These are phyloP conservation scores for Beauveria sp. DNA, from an alignment of 2,329 filamentous ascomycete genomes.

Conservation along the genomic window DNA sequence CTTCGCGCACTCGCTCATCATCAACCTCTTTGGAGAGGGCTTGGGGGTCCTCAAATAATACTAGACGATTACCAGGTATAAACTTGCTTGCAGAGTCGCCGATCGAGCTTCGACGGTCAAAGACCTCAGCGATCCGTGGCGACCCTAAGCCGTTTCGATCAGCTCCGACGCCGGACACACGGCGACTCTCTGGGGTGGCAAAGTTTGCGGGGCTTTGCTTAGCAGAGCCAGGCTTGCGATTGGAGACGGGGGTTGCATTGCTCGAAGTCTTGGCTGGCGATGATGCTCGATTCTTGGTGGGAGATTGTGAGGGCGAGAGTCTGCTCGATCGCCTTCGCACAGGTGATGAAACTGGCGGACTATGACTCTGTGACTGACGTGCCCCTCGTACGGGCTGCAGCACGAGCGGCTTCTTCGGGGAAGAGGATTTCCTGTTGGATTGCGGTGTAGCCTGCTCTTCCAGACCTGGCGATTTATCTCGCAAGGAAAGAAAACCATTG, in stretches of 20 bases:
- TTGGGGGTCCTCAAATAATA: slow-evolving; percentile 60
- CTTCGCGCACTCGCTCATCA: slow-evolving; percentile 49
- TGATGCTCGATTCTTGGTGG: neutral
- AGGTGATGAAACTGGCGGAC: neutral
- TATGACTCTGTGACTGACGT: neutral
- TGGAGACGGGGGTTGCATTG: neutral
- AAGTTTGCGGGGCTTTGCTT: neutral
- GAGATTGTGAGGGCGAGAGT: neutral
- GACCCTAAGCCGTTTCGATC: slow-evolving; percentile 68
- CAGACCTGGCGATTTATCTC: slow-evolving; percentile 26
- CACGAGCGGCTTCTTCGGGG: slow-evolving; percentile 18
- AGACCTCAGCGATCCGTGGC: slow-evolving; percentile 61
- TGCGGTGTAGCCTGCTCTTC: slow-evolving; percentile 8
- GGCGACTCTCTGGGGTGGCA: slow-evolving; percentile 31
- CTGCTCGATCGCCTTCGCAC: neutral
- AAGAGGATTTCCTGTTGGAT: slow-evolving; percentile 18
- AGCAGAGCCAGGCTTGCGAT: neutral
- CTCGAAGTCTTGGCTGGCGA: neutral
- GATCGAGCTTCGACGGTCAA: slow-evolving; percentile 65
- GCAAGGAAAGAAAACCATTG: slow-evolving; percentile 47
- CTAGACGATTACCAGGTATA: slow-evolving; percentile 41
- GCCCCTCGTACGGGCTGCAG: slow-evolving; percentile 26
- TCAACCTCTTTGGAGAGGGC: slow-evolving; percentile 57
- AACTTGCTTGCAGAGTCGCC: slow-evolving; percentile 59
- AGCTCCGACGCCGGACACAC: slow-evolving; percentile 60